Evolutionary conservation across 1,139 yeast genomes (phyloP), one percentile per base, ranked within the genome.

Genomic region (Yamadazyma oceani): DNA sequence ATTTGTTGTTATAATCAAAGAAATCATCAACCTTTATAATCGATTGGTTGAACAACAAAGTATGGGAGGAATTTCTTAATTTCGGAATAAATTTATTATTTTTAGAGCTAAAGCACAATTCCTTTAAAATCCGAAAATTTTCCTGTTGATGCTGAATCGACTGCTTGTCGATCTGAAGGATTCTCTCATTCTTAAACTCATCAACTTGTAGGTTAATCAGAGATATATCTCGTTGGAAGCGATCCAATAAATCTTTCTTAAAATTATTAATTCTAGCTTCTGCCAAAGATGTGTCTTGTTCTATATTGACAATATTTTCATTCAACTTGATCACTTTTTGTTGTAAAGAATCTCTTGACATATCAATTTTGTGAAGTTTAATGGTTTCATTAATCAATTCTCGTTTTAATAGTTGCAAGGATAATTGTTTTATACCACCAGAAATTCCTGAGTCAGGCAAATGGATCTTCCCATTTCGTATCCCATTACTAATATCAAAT

Each of bases 341-440:
- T 34, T 39, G 34, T 34, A 52, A 26, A 27, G 54, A 36, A 1
- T 42, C 44, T 14, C 42, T 45, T 23, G 61, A 49, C 24, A 48
- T 49, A 9, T 57, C 46, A 2, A 62, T 55, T 14, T 57, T 59
- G 26, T 50, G 62, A 19, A 47, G 45, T 43, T 50, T 59, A 32
- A 53, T 51, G 26, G 48, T 54, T 22, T 48, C 44, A 51, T 54
- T 65, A 36, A 53, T 38, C 1, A 64, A 47, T 31, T 68, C 67
- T 16, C 75, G 60, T 46, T 65, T 71, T 33, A 69, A 51, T 31
- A 76, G 53, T 53, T 73, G 77, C 11, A 69, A 55, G 0, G 77
- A 64, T 23, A 77, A 51, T 15, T 61, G 52, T 14, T 68, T 66
- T 2, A 73, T 58, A 0, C 77, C 29, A 10, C 17, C 30, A 23